These are phyloP conservation scores for Spiromastix sp. DNA, from an alignment of 2,329 filamentous ascomycete genomes.

Conservation along the genomic window DNA sequence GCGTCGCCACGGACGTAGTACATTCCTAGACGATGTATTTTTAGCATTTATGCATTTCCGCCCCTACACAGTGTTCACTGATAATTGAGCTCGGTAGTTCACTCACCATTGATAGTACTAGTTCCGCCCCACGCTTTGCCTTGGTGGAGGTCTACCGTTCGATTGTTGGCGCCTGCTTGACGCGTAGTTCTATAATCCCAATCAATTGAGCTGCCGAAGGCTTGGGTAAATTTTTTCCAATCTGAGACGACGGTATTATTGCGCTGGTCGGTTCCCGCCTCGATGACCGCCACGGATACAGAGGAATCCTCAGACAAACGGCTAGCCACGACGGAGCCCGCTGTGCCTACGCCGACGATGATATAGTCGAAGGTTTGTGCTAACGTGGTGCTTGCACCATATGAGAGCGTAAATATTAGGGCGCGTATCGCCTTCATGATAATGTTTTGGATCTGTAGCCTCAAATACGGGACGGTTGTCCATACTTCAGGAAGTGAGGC, in stretches of 20 bases:
- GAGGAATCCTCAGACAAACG: conserved; percentile 1
- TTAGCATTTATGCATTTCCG: too few relatives aligned
- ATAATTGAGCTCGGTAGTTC: too few relatives aligned
- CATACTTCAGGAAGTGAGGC: too few relatives aligned
- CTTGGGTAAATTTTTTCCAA: not conserved
- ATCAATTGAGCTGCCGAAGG: conserved; percentile 1
- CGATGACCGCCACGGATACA: not conserved
- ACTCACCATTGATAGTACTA: conserved; percentile 9
- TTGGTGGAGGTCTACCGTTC: not conserved
- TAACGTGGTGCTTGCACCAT: not conserved
- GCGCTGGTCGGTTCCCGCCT: conserved; percentile 1
- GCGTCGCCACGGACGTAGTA: not conserved
- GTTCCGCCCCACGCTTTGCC: conserved; percentile 15
- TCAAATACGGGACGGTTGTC: too few relatives aligned
- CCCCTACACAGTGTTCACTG: too few relatives aligned
- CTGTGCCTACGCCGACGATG: conserved; percentile 2
- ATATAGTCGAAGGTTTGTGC: conserved; percentile 2
- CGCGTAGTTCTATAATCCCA: not conserved
- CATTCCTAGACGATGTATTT: not conserved
- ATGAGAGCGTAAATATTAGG: not conserved
- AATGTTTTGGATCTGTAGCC: too few relatives aligned
- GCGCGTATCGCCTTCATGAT: not conserved
- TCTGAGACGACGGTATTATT: not conserved
- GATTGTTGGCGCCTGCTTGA: not conserved
- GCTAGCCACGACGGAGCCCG: not conserved